Base-by-base conservation (phyloP, 2,329 filamentous ascomycete species). In the Dendrostoma leiphaemia region DNA sequence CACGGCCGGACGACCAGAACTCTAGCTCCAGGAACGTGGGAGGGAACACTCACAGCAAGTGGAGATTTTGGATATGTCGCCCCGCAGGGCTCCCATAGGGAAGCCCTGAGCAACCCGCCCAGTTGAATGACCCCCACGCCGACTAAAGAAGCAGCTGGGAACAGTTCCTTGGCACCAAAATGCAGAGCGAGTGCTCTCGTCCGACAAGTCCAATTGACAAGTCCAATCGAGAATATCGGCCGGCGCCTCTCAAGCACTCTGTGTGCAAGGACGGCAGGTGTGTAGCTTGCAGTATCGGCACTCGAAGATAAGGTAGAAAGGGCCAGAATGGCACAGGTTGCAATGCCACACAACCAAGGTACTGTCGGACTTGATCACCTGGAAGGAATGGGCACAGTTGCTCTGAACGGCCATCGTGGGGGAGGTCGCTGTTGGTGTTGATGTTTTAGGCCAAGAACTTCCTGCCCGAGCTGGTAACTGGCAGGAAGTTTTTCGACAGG, bases 211-310 rank as follows among this genome's bases (percentile, higher is more conserved):
- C 32, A 29, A 31, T 29, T 35, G 28, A 17, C 13, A 24, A 17
- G n/a, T n/a, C 40, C 32, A 29, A 31, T 29, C 43, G 28, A 17
- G 9, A 24, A 17, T 4, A 26, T 41, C 13, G 29, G 17, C n/a
- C 8, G 29, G 8, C 28, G 15, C 12, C 19, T 10, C 6, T 61
- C 53, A 77, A 62, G 69, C 71, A 55, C 66, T 74, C 57, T 80
- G 73, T 44, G 77, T 76, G 66, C 85, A 88, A 24, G 75, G 70
- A 49, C 82, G 75, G 67, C 85, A 88, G 28, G 81, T 77, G 69
- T 87, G 84, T 48, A 86, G 71, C 67, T 84, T 84, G 79, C 85
- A 89, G 67, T 85, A 86, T 58, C 78, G 75, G 71, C 85, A 89
- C 68, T 88, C 83, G 60, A 81, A 88, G 63, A 89, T 88, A 69